Conservation (phyloP, 169 alveolate species). For the Theileria luwenshuni region DNA sequence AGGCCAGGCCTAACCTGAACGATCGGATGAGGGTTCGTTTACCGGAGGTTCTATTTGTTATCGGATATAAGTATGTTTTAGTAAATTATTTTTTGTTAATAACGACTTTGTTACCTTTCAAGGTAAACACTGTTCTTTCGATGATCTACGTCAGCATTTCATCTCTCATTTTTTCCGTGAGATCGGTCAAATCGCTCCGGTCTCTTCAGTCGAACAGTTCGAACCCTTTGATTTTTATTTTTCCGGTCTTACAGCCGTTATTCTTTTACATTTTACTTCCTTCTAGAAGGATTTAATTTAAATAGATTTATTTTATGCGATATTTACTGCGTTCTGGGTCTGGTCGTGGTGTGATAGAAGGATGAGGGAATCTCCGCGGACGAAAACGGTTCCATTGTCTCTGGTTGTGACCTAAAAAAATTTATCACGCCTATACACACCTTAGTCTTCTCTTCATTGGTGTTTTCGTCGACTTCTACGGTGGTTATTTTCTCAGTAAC, state of each 20-base stretch:
- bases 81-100: conserved; percentile 43
- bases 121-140: conserved; percentile 3
- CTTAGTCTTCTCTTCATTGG: conserved; percentile 49
- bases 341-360: conserved; percentile 78
- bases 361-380: conserved; percentile 89
- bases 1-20: not conserved
- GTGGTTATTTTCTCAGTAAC: conserved; percentile 84
- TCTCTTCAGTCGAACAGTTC: conserved; percentile 3
- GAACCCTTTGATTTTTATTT: conserved; percentile 46
- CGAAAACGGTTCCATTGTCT: conserved; percentile 80
- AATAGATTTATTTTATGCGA: conserved; percentile 18
- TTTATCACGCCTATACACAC: conserved; percentile 17
- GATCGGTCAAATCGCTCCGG: conserved; percentile 43
- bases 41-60: conserved; percentile 35
- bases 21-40: conserved; percentile 5
- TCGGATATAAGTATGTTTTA: conserved; percentile 63
- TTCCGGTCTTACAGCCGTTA: conserved; percentile 60
- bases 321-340: conserved; percentile 4
- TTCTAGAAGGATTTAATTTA: conserved; percentile 2
- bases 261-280: conserved; percentile 60
- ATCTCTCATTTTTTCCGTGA: conserved; percentile 40
- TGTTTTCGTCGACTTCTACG: conserved; percentile 24
- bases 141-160: conserved; percentile 30
- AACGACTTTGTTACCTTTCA: conserved; percentile 22
- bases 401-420: conserved; percentile 48